phyloP scores from a whole-genome alignment of 805 yeast species.

The Nakazawaea pomicola region DNA sequence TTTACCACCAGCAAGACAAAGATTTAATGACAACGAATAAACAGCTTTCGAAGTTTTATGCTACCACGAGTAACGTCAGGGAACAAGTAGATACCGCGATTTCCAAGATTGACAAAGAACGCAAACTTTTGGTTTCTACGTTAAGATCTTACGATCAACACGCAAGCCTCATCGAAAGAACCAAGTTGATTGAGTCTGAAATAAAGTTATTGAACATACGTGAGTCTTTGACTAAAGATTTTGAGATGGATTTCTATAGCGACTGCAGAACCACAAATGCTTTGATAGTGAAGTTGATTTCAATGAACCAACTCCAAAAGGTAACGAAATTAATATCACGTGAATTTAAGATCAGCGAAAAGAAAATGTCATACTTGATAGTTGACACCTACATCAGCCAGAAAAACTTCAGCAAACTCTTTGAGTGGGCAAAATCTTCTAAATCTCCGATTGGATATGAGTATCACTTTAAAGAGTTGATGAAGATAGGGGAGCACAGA shows the following conservation, averaged over 20 bases:
- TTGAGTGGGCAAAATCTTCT: conserved; percentile 42
- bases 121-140: conserved; percentile 23
- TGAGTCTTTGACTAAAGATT: conserved; percentile 35
- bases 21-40: conserved; percentile 40
- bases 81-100: conserved; percentile 16
- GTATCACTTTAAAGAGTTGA: conserved; percentile 53
- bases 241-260: conserved; percentile 33
- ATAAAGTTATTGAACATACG: conserved; percentile 39
- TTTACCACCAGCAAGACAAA: conserved; percentile 61
- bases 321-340: conserved; percentile 41
- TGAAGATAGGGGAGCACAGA: conserved; percentile 47
- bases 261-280: conserved; percentile 36
- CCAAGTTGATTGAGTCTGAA: conserved; percentile 39
- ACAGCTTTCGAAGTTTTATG: conserved; percentile 23
- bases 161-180: conserved; percentile 27
- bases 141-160: conserved; percentile 27
- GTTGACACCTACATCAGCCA: conserved; percentile 41
- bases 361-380: conserved; percentile 49
- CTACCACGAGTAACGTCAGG: conserved; percentile 11
- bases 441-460: conserved; percentile 71
- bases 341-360: conserved; percentile 53
- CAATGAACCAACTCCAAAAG: conserved; percentile 42
- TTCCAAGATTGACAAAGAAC: conserved; percentile 17
- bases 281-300: conserved; percentile 41
- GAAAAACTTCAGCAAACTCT: conserved; percentile 52